These are phyloP conservation scores for Yamagishiella unicocca DNA, from an alignment of 139 green algal species.

Conservation along the genomic window DNA sequence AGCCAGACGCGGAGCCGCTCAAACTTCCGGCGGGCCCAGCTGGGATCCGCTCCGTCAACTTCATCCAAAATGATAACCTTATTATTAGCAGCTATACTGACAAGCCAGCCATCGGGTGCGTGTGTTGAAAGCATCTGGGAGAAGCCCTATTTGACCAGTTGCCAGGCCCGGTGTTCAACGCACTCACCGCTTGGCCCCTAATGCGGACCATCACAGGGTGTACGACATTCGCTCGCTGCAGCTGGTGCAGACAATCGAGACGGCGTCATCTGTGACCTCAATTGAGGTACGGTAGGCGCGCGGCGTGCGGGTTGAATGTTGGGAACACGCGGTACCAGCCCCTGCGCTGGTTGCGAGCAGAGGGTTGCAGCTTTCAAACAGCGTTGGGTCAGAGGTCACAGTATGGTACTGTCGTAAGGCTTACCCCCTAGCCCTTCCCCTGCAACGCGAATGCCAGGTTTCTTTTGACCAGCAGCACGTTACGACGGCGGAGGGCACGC, in stretches of 20 bases:
- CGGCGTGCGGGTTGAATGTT: no score
- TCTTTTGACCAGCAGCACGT: conserved; percentile 79
- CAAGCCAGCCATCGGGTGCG: conserved; percentile 72
- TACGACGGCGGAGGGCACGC: conserved; percentile 85
- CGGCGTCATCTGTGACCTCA: conserved; percentile 74
- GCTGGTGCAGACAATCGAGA: conserved; percentile 79
- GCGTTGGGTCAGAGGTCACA: no score
- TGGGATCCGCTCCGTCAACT: conserved; percentile 79
- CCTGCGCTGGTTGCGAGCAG: no score
- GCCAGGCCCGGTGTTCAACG: not conserved
- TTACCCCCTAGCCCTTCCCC: no score
- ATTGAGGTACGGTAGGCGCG: conserved; percentile 88
- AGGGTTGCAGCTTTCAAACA: no score
- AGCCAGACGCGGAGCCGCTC: conserved; percentile 76
- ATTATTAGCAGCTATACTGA: conserved; percentile 76
- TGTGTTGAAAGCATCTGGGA: not conserved
- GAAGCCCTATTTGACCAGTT: no score
- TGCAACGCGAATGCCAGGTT: conserved; percentile 46
- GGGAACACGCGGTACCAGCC: no score
- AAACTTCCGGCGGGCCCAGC: conserved; percentile 53
- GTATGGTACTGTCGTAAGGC: no score
- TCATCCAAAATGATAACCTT: conserved; percentile 79
- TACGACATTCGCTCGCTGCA: conserved; percentile 84
- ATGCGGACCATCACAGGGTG: conserved; percentile 73
- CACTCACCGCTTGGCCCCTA: no score